These are phyloP conservation scores for Eucalyptus decipiens DNA, from an alignment of 345 rosid genomes.

Conservation along the genomic window DNA sequence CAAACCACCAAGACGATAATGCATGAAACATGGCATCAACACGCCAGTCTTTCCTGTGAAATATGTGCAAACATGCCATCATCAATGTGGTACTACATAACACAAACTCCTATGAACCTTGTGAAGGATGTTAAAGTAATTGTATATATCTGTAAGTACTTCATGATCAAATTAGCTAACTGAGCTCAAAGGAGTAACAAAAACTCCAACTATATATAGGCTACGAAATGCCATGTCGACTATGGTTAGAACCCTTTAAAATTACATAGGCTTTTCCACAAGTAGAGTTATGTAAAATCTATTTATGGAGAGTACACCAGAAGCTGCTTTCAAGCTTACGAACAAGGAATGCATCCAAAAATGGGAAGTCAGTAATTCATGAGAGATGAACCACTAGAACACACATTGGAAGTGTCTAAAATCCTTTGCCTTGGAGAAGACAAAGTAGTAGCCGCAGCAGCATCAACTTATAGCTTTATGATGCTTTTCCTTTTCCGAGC, in stretches of 20 bases:
- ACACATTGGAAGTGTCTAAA: slow-evolving; percentile 74
- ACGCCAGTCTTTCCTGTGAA: too few species aligned
- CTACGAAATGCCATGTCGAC: background rate
- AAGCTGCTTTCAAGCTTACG: background rate
- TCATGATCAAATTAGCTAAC: background rate
- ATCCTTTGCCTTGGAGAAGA: slow-evolving; percentile 80
- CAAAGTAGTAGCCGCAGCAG: slow-evolving; percentile 38
- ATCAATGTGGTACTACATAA: too few species aligned
- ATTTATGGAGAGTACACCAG: background rate
- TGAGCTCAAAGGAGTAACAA: background rate
- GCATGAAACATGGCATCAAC: too few species aligned
- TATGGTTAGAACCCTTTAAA: background rate
- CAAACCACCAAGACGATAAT: fast-evolving
- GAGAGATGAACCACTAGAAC: slow-evolving; percentile 71
- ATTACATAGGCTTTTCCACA: background rate
- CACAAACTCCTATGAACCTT: background rate
- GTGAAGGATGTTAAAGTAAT: background rate
- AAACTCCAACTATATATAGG: background rate
- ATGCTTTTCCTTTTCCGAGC: slow-evolving; percentile 62
- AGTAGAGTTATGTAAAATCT: background rate
- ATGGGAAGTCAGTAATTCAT: slow-evolving; percentile 42
- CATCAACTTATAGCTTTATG: slow-evolving; percentile 51
- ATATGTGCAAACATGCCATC: too few species aligned
- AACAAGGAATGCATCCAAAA: background rate
- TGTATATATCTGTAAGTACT: background rate